Base-by-base conservation (phyloP, 805 yeast species). In the Myxozyma monticola region DNA sequence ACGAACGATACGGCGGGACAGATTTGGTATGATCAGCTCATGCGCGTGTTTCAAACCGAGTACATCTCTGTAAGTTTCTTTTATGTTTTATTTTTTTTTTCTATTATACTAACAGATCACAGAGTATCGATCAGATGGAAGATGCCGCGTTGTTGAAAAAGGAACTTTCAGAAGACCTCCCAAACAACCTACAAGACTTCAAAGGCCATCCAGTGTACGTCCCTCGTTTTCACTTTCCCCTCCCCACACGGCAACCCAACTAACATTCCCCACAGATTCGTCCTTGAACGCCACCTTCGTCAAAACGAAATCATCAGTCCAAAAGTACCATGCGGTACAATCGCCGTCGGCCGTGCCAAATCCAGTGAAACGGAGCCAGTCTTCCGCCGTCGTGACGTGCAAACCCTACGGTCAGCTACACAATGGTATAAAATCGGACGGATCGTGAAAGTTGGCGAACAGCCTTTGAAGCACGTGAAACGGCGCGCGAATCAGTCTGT, bases 381-480 rank as follows among this genome's bases (percentile, higher is more conserved):
- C 0, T 93, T 79, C 62, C 80, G 78, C 40, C 70, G 96, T 20
- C 66, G 76, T 0, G 81, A 83, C 60, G 88, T 93, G 1, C 74
- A 79, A 41, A 62, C 62, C 2, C 76, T 90, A 18, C 73, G 81
- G 49, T 81, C 95, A 0, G 86, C 96, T 0, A 82, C 80, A 60
- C 88, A 85, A 1, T 93, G 98, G 98, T 87, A 83, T 62, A 76
- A 85, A 68, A 70, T 76, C 37, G 99, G 99, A 0, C 70, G 96
- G 18, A 75, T 81, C 0, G 66, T 93, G 31, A 86, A 81, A 60
- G 65, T 80, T 0, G 96, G 95, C 0, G 81, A 74, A 31, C 80
- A 80, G 55, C 84, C 93, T 0, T 62, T 82, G 59, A 80, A 83
- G 57, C 68, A 73, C 5, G 72, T 68, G 25, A 70, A 66, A 51